Percentiles rank a stretch among this genome's conserved stretches.
Conservation (phyloP, 345 rosid species). For the Ailanthus altissimus region DNA sequence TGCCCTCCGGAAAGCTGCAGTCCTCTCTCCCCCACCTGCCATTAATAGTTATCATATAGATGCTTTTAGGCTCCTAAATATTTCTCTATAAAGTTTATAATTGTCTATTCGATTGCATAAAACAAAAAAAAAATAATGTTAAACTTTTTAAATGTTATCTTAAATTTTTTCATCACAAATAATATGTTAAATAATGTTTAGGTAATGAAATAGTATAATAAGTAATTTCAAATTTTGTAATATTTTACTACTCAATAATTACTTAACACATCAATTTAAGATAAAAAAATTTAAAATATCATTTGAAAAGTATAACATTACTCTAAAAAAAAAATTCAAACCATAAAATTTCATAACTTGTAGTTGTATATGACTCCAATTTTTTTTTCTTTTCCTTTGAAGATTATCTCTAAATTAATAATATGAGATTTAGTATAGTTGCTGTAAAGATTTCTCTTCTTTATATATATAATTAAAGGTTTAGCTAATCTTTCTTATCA, state of each 20-base stretch:
- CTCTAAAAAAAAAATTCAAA: background rate
- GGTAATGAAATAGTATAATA: too few relatives aligned
- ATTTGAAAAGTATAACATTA: too few relatives aligned
- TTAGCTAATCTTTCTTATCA: background rate
- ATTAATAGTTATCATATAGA: slow-evolving; percentile 20
- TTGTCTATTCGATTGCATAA: background rate
- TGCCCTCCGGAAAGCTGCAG: slow-evolving; percentile 97
- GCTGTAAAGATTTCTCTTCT: too few relatives aligned
- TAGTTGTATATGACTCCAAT: background rate
- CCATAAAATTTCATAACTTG: background rate
- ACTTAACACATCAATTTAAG: too few relatives aligned
- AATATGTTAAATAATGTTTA: too few relatives aligned
- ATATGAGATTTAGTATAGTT: background rate
- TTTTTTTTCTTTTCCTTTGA: background rate
- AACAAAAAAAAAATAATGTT: too few relatives aligned
- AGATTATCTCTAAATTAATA: background rate
- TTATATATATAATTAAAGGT: background rate
- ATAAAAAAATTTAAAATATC: too few relatives aligned
- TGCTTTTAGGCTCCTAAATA: background rate
- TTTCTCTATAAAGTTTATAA: background rate
- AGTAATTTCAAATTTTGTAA: too few relatives aligned
- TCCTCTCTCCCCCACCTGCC: slow-evolving; percentile 98
- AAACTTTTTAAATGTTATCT: too few relatives aligned
- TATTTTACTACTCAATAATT: too few relatives aligned
- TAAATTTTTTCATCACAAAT: too few relatives aligned